Percentiles rank a stretch among this genome's conserved stretches.
phyloP scores from a whole-genome alignment of 805 yeast species.

The Pichia cabralensis region DNA sequence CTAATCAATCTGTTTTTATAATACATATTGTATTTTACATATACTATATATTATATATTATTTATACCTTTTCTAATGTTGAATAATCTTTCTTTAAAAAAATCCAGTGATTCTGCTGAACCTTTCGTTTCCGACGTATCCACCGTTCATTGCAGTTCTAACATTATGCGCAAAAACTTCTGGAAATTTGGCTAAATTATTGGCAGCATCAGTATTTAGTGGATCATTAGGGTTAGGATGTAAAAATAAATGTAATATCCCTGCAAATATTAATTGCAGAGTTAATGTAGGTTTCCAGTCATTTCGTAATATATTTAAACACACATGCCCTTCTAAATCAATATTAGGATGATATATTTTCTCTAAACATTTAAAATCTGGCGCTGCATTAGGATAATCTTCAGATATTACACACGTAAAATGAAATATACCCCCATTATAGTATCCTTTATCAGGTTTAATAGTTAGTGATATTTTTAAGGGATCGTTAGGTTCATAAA shows the following conservation, averaged over 20 bases:
- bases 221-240: slow-evolving; percentile 94
- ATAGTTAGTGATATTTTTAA: slow-evolving; percentile 52
- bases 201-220: slow-evolving; percentile 83
- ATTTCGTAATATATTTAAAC: slow-evolving; percentile 82
- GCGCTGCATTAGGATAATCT: slow-evolving; percentile 87
- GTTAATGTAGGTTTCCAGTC: slow-evolving; percentile 95
- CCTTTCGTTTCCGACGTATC: slow-evolving; percentile 40
- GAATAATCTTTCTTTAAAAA: neutral
- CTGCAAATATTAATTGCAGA: slow-evolving; percentile 71
- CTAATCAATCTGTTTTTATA: no score
- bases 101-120: slow-evolving; percentile 26
- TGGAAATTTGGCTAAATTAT: slow-evolving; percentile 36
- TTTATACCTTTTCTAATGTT: no score
- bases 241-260: slow-evolving; percentile 72
- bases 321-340: slow-evolving; percentile 81
- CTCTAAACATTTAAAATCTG: slow-evolving; percentile 63
- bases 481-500: slow-evolving; percentile 43
- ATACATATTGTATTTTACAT: no score
- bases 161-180: slow-evolving; percentile 49
- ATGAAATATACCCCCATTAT: slow-evolving; percentile 54
- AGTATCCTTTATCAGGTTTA: slow-evolving; percentile 64
- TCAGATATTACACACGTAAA: slow-evolving; percentile 60
- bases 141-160: slow-evolving; percentile 61
- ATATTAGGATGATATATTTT: slow-evolving; percentile 91
- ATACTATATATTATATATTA: neutral